phyloP scores from a whole-genome alignment of 2,329 filamentous ascomycete species.

The Chrysoporthe austroafricana region DNA sequence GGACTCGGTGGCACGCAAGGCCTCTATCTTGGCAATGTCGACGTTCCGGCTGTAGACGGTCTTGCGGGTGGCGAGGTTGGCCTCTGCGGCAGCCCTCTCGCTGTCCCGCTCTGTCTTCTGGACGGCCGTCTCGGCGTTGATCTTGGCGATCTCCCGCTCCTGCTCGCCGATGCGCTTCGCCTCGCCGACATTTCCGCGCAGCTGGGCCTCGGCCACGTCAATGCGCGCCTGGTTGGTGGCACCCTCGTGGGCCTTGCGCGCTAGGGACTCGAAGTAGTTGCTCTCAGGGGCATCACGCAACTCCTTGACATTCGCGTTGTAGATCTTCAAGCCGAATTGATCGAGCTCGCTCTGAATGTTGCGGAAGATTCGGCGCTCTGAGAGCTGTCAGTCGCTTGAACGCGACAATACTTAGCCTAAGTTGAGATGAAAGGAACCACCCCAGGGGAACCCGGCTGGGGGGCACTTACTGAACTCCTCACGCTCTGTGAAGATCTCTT shows the following conservation, averaged over 20 bases:
- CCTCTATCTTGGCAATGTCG: conserved; percentile 75
- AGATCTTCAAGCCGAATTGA: conserved; percentile 79
- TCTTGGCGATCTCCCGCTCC: conserved; percentile 86
- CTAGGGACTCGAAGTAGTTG: conserved; percentile 83
- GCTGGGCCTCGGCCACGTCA: conserved; percentile 67
- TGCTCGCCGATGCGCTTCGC: conserved; percentile 78
- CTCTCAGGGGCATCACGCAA: conserved; percentile 80
- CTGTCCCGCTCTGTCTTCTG: conserved; percentile 71
- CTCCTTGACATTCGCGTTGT: conserved; percentile 79
- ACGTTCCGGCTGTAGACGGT: conserved; percentile 75
- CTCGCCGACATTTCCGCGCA: conserved; percentile 74
- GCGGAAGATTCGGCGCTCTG: conserved; percentile 68
- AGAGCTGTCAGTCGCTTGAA: background rate
- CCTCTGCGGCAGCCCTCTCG: conserved; percentile 72
- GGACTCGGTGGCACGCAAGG: conserved; percentile 72
- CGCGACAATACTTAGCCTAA: no score
- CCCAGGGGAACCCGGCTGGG: background rate
- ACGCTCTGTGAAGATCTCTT: conserved; percentile 64
- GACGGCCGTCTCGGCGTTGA: conserved; percentile 82
- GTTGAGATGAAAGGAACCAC: background rate
- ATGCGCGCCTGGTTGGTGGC: conserved; percentile 78
- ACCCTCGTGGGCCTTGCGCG: conserved; percentile 82
- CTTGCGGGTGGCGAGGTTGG: conserved; percentile 73
- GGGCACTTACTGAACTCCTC: conserved; percentile 36
- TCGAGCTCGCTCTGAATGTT: conserved; percentile 80